Conservation (phyloP, 768 basidiomycete species). For the Panus rudis region DNA sequence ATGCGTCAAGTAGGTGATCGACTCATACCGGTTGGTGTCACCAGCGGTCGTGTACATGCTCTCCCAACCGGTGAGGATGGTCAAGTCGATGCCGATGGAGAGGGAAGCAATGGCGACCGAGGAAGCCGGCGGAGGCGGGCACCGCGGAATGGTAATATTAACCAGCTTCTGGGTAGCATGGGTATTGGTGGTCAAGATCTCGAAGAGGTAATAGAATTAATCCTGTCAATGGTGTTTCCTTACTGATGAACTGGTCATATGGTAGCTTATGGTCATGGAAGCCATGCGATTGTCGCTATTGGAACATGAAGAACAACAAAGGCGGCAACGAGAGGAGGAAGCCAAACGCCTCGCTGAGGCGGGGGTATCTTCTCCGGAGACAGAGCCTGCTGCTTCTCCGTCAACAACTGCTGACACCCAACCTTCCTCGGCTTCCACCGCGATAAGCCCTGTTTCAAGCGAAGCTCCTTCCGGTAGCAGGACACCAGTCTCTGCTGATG, state of each 20-base stretch:
- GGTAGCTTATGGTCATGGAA: slow-evolving; percentile 95
- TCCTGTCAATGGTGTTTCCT: background rate
- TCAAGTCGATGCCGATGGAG: slow-evolving; percentile 30
- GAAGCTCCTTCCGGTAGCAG: slow-evolving; percentile 1
- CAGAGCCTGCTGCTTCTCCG: slow-evolving; percentile 20
- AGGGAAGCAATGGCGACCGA: slow-evolving; percentile 28
- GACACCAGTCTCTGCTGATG: too few species aligned
- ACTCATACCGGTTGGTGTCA: slow-evolving; percentile 94
- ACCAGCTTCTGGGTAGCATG: slow-evolving; percentile 54
- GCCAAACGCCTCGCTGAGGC: slow-evolving; percentile 33
- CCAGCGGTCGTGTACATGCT: slow-evolving; percentile 76
- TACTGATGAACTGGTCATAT: background rate
- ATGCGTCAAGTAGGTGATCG: slow-evolving; percentile 99
- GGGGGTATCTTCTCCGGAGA: slow-evolving; percentile 15
- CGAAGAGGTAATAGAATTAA: slow-evolving; percentile 64
- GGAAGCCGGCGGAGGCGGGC: slow-evolving; percentile 53
- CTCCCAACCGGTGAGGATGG: slow-evolving; percentile 41
- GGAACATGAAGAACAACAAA: slow-evolving; percentile 92
- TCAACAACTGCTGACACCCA: slow-evolving; percentile 23
- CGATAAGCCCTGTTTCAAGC: slow-evolving; percentile 3
- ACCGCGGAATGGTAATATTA: slow-evolving; percentile 51
- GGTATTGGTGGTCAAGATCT: slow-evolving; percentile 81
- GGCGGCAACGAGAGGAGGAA: slow-evolving; percentile 66
- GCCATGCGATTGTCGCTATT: slow-evolving; percentile 93
- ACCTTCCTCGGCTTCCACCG: slow-evolving; percentile 23